Conservation (phyloP, 1,139 yeast genomes). For the Kodamaea alishanica region DNA sequence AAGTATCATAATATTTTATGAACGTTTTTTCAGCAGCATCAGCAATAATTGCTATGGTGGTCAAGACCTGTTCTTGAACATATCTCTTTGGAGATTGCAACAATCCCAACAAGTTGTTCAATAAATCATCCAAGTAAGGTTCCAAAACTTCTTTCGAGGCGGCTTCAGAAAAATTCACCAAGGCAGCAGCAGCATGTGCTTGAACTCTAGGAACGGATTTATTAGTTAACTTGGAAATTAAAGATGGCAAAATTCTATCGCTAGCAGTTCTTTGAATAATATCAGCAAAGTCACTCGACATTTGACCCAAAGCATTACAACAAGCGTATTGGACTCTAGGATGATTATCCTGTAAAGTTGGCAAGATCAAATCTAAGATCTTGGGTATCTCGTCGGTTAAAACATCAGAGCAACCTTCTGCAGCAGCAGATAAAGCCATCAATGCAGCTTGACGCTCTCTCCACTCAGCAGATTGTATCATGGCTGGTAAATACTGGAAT, state of each 20-base stretch:
- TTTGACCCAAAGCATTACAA: slow-evolving; percentile 94
- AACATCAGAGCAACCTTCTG: slow-evolving; percentile 94
- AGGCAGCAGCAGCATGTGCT: slow-evolving; percentile 98
- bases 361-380: slow-evolving; percentile 78
- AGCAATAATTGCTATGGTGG: slow-evolving; percentile 95
- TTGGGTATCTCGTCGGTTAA: slow-evolving; percentile 77
- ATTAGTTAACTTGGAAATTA: slow-evolving; percentile 72
- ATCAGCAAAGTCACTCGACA: slow-evolving; percentile 96
- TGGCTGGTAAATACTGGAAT: slow-evolving; percentile 79
- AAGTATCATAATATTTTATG: slow-evolving; percentile 85
- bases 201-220: slow-evolving; percentile 85
- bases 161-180: slow-evolving; percentile 90
- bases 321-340: slow-evolving; percentile 96
- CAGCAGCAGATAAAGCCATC: slow-evolving; percentile 95
- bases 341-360: slow-evolving; percentile 76
- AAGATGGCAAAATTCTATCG: slow-evolving; percentile 76
- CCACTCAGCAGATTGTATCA: slow-evolving; percentile 78
- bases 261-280: slow-evolving; percentile 80
- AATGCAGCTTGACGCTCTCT: slow-evolving; percentile 95
- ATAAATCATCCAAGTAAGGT: slow-evolving; percentile 80
- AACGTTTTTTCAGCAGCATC: slow-evolving; percentile 95
- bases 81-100: slow-evolving; percentile 77
- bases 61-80: slow-evolving; percentile 94
- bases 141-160: slow-evolving; percentile 85
- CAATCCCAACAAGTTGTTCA: slow-evolving; percentile 68